A percentile compares a stretch with the other conserved stretches of the same genome.
Conservation (phyloP, 148 eudicot genomes). For the Chenopodium formosanum region DNA sequence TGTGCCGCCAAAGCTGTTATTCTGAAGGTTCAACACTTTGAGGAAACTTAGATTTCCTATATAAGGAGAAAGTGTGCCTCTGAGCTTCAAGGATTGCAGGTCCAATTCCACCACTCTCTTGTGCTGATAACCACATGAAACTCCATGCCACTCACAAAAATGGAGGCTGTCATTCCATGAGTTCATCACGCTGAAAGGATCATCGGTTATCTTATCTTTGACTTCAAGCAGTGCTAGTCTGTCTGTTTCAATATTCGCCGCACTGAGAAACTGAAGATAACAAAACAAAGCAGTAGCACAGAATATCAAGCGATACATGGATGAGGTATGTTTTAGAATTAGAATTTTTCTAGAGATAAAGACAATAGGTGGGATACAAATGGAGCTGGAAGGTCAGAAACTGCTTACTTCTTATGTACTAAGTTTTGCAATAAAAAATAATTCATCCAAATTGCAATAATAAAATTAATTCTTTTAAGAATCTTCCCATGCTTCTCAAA, state of each 20-base stretch:
- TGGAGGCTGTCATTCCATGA: conserved; percentile 26
- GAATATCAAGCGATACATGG: background rate
- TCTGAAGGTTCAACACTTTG: conserved; percentile 1
- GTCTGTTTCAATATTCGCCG: conserved; percentile 12
- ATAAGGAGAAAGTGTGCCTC: conserved; percentile 25
- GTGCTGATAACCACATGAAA: conserved; percentile 18
- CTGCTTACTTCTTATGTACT: too few relatives aligned
- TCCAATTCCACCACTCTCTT: conserved; percentile 17
- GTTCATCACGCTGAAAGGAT: conserved; percentile 21
- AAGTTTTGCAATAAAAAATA: too few relatives aligned
- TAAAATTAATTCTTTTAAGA: too few relatives aligned
- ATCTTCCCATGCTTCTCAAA: background rate
- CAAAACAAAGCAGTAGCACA: background rate
- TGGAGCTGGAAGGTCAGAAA: too few relatives aligned
- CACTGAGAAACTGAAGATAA: background rate
- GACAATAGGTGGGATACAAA: background rate
- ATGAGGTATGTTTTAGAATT: background rate
- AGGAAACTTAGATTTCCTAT: conserved; percentile 31
- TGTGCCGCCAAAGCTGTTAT: conserved; percentile 25
- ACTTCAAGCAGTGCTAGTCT: conserved; percentile 20
- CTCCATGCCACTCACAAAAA: conserved; percentile 28
- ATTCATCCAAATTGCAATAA: background rate
- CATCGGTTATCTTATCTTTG: conserved; percentile 21
- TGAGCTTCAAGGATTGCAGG: conserved; percentile 5
- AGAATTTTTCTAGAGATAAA: background rate